Percentiles rank a stretch among this genome's conserved stretches.
These are phyloP conservation scores for Acorus calamus DNA, from an alignment of 106 monocot species.

Conservation along the genomic window DNA sequence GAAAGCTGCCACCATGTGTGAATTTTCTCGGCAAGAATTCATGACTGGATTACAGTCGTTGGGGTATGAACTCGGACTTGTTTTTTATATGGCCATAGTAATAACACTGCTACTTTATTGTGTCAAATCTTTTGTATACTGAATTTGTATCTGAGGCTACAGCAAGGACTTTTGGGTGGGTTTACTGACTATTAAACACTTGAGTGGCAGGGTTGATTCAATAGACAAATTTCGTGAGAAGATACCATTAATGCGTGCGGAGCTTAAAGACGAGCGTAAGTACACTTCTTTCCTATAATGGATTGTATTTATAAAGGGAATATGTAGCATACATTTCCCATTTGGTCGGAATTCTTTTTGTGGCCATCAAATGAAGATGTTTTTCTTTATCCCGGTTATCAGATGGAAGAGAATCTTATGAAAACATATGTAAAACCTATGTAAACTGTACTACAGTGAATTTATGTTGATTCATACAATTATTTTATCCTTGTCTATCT, in stretches of 20 bases:
- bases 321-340: no score
- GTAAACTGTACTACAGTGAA: conserved; percentile 7
- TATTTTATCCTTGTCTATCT: no score
- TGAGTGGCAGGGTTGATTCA: conserved; percentile 71
- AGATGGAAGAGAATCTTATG: no score
- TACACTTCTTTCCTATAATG: conserved; percentile 1
- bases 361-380: no score
- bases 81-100: background rate
- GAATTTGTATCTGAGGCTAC: no score
- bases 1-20: conserved; percentile 99
- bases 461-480: no score
- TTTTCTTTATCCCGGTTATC: no score
- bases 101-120: background rate
- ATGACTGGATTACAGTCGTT: conserved; percentile 75
- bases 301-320: no score
- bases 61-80: conserved; percentile 36
- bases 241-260: conserved; percentile 68
- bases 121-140: background rate
- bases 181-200: background rate
- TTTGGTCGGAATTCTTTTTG: no score
- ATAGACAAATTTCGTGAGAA: conserved; percentile 83
- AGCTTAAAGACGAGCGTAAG: conserved; percentile 94
- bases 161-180: no score
- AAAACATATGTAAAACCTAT: no score
- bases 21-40: conserved; percentile 84